Base-by-base conservation (phyloP, 441 rosid species). In the Sinapis alba region DNA sequence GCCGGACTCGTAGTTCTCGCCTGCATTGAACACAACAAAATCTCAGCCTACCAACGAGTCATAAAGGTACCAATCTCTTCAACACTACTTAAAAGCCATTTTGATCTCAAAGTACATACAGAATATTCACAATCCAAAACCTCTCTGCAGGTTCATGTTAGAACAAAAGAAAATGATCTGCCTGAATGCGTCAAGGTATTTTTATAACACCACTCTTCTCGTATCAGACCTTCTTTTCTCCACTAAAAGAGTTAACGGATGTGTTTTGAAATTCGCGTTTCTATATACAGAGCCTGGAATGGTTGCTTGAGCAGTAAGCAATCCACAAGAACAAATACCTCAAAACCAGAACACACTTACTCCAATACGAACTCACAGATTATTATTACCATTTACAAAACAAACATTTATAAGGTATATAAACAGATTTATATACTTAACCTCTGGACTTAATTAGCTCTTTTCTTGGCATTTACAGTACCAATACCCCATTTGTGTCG, bases 1-100 rank as follows among this genome's bases (percentile, higher is more conserved):
- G 99, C 98, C 2, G 85, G 86, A 21, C 77, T 95, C 3, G 97
- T 95, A 74, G 82, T 91, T 63, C 83, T 93, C 63, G 92, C 97
- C 76, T 86, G 84, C 75, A 71, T 82, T 18, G 85, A 82, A 65
- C 82, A 80, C 79, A 75, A 79, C 62, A 79, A 82, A 76, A 76
- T 72, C 70, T 72, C 80, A 53, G 76, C 89, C 47, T 90, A 78
- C 79, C 80, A 86, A 74, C 84, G 76, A 51, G 91, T 95, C 78
- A 86, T 87, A 45, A 83, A 87, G 95, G 98, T 91, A 81, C 24
- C 32, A 74, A 45, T 28, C 20, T 34, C 56, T 18, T 51, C 6
- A 24, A 1, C 1, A 47, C 4, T 23, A 43, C 60, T 38, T 51
- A 18, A 2, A 43, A 10, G 4, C 30, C 21, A 19, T 58, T 7